Evolutionary conservation across 75 land plant genomes (phyloP).

Genomic region (Chamaecyparis obtusa): DNA sequence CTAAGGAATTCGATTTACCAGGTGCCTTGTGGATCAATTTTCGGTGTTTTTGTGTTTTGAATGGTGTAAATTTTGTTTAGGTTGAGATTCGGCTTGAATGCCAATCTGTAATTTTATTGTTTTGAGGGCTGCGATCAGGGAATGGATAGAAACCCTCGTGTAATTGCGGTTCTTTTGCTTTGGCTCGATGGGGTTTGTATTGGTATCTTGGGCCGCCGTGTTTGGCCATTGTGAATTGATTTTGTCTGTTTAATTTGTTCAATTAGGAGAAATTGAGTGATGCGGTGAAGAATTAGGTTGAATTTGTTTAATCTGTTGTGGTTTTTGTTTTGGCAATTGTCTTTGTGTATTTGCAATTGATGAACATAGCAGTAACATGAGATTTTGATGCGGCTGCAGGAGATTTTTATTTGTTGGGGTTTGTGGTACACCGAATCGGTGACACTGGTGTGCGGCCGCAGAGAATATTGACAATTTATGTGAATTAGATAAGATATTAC

Average conservation of each 20-base stretch:
- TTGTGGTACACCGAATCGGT: background rate
- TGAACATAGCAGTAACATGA: background rate
- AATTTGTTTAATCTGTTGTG: background rate
- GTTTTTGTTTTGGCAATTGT: background rate
- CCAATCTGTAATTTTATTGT: background rate
- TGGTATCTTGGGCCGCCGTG: background rate
- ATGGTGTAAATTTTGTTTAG: background rate
- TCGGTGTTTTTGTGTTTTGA: background rate
- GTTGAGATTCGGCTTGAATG: background rate
- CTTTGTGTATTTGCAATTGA: background rate
- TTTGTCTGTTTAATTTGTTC: background rate
- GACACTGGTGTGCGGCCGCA: background rate
- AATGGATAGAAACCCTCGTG: background rate
- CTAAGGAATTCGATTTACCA: background rate
- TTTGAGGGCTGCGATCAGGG: background rate
- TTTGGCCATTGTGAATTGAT: no score
- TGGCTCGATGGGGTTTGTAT: background rate
- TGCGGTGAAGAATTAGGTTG: background rate
- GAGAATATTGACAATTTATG: background rate
- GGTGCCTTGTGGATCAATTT: background rate
- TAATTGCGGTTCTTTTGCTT: background rate
- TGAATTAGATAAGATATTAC: background rate
- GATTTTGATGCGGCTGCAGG: background rate
- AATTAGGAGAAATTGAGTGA: background rate
- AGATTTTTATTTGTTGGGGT: background rate